A percentile compares a stretch with the other conserved stretches of the same genome.
Evolutionary conservation across 768 basidiomycete species (phyloP).

Genomic region (Cubamyces lactineus): DNA sequence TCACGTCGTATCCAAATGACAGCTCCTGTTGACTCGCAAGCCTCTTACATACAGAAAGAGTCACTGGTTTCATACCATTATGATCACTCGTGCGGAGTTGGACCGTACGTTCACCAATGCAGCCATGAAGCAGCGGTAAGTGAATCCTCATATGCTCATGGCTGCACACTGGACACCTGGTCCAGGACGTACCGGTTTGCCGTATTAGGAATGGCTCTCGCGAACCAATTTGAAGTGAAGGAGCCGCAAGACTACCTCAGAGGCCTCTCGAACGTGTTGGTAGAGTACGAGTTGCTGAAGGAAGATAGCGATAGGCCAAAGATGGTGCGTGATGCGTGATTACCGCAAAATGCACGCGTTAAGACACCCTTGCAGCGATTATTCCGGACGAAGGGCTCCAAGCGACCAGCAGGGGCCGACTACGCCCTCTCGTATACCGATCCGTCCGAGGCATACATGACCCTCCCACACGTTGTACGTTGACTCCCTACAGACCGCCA

Average conservation of each 20-base stretch:
- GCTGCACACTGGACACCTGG: constrained; percentile 11
- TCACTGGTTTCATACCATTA: constrained; percentile 89
- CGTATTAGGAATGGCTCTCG: constrained; percentile 84
- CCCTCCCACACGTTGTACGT: constrained; percentile 75
- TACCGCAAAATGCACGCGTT: background rate
- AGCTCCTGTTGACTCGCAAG: constrained; percentile 2
- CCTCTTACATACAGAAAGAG: constrained; percentile 53
- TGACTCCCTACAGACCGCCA: constrained; percentile 8
- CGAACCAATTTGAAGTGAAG: constrained; percentile 78
- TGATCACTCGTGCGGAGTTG: constrained; percentile 73
- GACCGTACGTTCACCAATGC: constrained; percentile 73
- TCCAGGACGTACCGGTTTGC: constrained; percentile 80
- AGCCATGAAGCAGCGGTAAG: constrained; percentile 80
- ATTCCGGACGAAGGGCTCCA: constrained; percentile 60
- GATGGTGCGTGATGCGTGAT: constrained; percentile 51
- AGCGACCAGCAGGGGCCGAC: constrained; percentile 60
- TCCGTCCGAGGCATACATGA: constrained; percentile 65
- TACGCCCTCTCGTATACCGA: constrained; percentile 66
- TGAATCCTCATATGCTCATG: background rate
- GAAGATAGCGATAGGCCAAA: constrained; percentile 75
- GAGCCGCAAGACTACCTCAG: constrained; percentile 81
- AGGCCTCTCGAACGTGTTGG: constrained; percentile 68
- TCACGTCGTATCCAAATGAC: background rate
- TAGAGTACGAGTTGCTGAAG: constrained; percentile 78
- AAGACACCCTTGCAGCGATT: constrained; percentile 42